Conservation (phyloP, 2,329 filamentous ascomycete species). For the Phoma sp. region DNA sequence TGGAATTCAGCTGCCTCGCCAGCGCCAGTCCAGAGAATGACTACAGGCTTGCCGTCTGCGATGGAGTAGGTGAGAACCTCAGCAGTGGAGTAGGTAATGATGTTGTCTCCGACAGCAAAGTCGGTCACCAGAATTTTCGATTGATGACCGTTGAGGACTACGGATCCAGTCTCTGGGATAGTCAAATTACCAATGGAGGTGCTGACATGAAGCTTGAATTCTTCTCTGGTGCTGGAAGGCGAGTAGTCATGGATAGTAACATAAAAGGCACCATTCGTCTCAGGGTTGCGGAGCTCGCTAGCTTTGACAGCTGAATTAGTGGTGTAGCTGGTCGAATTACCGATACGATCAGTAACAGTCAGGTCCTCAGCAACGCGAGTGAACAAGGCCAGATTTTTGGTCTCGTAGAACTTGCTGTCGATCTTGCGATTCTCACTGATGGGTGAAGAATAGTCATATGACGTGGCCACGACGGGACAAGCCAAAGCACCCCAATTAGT, state of each 20-base stretch:
- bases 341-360: constrained; percentile 59
- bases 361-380: constrained; percentile 64
- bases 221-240: constrained; percentile 57
- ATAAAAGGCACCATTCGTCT: constrained; percentile 65
- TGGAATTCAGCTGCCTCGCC: constrained; percentile 52
- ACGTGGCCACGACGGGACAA: constrained; percentile 63
- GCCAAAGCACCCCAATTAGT: constrained; percentile 68
- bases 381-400: constrained; percentile 66
- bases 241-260: constrained; percentile 63
- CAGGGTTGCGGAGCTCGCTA: constrained; percentile 64
- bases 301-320: constrained; percentile 60
- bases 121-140: constrained; percentile 68
- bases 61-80: constrained; percentile 57
- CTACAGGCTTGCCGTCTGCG: constrained; percentile 44
- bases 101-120: constrained; percentile 61
- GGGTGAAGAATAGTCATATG: constrained; percentile 69
- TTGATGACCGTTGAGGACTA: constrained; percentile 65
- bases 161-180: constrained; percentile 57
- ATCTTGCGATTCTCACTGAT: constrained; percentile 65
- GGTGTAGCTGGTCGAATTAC: constrained; percentile 58
- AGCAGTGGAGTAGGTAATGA: constrained; percentile 60
- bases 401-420: constrained; percentile 67
- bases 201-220: constrained; percentile 61
- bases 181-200: constrained; percentile 62
- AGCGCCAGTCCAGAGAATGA: constrained; percentile 48